These are phyloP conservation scores for Leccinum rimulosum DNA, from an alignment of 768 basidiomycete genomes.

Conservation along the genomic window DNA sequence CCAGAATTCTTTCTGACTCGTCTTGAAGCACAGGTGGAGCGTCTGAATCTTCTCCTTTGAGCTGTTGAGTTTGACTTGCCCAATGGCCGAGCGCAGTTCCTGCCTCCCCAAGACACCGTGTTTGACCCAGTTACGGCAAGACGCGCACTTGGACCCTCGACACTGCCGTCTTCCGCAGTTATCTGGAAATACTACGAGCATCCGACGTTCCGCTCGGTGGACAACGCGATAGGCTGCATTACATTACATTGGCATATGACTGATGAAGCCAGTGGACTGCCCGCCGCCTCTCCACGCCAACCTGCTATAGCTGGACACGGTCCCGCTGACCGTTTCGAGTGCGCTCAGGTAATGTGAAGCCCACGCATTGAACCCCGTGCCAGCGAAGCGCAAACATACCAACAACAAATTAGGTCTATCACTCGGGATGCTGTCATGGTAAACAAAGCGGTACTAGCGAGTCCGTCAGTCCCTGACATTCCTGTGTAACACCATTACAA, in stretches of 20 bases:
- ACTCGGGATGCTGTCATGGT: constrained; percentile 30
- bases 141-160: not conserved
- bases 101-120: not conserved
- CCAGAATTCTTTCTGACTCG: not conserved
- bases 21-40: not conserved
- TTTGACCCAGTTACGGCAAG: constrained; percentile 3
- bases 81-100: not conserved
- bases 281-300: constrained; percentile 12
- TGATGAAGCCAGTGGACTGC: not conserved
- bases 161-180: constrained; percentile 15
- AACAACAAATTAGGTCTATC: constrained; percentile 8
- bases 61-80: constrained; percentile 5
- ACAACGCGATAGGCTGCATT: constrained; percentile 1
- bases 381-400: constrained; percentile 19
- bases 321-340: constrained; percentile 16
- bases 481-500: constrained; percentile 13
- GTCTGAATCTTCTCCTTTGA: not conserved
- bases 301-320: constrained; percentile 10
- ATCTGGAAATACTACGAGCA: constrained; percentile 2
- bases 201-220: constrained; percentile 7
- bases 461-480: constrained; percentile 23
- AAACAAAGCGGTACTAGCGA: constrained; percentile 18
- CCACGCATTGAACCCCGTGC: constrained; percentile 27
- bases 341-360: constrained; percentile 17
- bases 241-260: constrained; percentile 1